Percentiles rank a stretch among this genome's conserved stretches.
phyloP scores from a whole-genome alignment of 2,329 filamentous ascomycete species.

The Aspergillus ustus region DNA sequence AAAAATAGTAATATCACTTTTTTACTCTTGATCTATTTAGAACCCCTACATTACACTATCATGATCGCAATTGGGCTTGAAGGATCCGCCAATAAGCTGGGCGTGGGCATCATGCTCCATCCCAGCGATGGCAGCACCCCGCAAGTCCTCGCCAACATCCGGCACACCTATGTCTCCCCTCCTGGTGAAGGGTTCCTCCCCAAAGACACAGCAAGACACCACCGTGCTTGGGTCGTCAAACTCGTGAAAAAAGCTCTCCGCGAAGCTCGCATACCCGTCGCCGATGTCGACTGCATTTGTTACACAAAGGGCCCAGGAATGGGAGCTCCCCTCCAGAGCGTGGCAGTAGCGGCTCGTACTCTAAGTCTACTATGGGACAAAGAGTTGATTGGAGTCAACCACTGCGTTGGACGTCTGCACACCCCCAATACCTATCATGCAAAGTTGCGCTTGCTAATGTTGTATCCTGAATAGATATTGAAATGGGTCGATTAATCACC shows the following conservation, averaged over 20 bases:
- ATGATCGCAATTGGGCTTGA: constrained; percentile 78
- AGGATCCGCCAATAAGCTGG: constrained; percentile 97
- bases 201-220: constrained; percentile 93
- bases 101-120: constrained; percentile 89
- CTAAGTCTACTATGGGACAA: constrained; percentile 83
- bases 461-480: constrained; percentile 66
- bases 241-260: constrained; percentile 80
- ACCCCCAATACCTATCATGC: background rate
- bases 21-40: background rate
- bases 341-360: constrained; percentile 83
- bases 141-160: constrained; percentile 85
- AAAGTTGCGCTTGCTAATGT: background rate
- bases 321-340: constrained; percentile 87
- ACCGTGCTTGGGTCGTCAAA: constrained; percentile 80
- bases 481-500: constrained; percentile 95
- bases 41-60: constrained; percentile 16
- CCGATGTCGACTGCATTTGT: constrained; percentile 87
- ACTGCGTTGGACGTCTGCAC: constrained; percentile 80
- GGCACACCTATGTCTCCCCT: constrained; percentile 90
- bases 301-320: constrained; percentile 96
- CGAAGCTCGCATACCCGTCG: constrained; percentile 64
- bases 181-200: constrained; percentile 94
- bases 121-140: constrained; percentile 58
- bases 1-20: background rate
- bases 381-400: constrained; percentile 92